Evolutionary conservation across 2,329 filamentous ascomycete genomes (phyloP), one percentile per base, ranked within the genome.

Genomic region (Byssochlamys sp.): DNA sequence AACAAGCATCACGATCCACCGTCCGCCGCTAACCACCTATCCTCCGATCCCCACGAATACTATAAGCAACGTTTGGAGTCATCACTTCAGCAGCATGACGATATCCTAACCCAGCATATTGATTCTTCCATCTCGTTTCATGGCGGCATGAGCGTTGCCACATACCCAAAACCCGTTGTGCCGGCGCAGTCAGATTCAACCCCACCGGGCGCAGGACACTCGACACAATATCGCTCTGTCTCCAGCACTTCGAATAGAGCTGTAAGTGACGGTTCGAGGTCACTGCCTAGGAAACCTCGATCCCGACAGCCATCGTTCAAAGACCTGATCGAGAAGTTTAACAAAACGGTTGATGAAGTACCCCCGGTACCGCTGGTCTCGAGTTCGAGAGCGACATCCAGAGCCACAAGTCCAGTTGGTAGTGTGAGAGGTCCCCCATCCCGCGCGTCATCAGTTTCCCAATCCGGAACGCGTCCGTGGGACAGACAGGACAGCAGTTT

Each of bases 241-340:
- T 73, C 73, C 19, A 68, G 70, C 59, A 67, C 67, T 48, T 66
- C 65, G 14, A 62, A 61, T 50, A 59, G 54, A 53, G 58, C 60
- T 53, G 26, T 60, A 59, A 60, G 63, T 57, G 26, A 61, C 56
- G 55, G 58, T 52, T 53, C 62, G 35, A 58, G 61, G 35, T 56
- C 57, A 51, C 48, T 57, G 39, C 27, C 62, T 26, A 56, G 64
- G 28, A 58, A 60, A 26, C 57, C 59, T 29, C 68, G 69, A 65
- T 73, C 63, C 61, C 73, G 75, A 62, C 81, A 87, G 63, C 79
- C 84, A n/a, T 91, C 87, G 59, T 88, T 94, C 64, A 90, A 87
- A 73, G 89, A 94, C 68, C 78, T 94, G 61, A 85, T 89, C 66
- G 89, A 86, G 72, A 85, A 83, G 56, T 94, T 92, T 74, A 88